Percentiles rank a stretch among this genome's conserved stretches.
phyloP scores from a whole-genome alignment of 352 stramenopile species.

The Blastocystis sp. region DNA sequence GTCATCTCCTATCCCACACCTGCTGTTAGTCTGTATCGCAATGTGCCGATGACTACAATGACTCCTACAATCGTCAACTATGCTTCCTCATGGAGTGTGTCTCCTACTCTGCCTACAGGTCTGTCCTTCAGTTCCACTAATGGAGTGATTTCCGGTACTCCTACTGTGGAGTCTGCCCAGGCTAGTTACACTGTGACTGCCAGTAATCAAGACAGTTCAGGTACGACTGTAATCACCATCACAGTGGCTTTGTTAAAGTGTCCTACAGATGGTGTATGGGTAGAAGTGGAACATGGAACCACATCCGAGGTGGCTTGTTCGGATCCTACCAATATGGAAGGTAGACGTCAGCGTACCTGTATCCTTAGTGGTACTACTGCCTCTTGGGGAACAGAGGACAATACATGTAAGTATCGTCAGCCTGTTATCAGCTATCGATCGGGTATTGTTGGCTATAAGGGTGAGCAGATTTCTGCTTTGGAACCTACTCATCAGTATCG shows the following conservation, averaged over 20 bases:
- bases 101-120: slow-evolving; percentile 13
- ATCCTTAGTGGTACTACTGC: background rate
- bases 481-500: slow-evolving; percentile 56
- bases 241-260: slow-evolving; percentile 35
- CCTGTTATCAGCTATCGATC: slow-evolving; percentile 42
- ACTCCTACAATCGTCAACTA: background rate
- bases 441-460: slow-evolving; percentile 54
- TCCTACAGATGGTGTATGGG: slow-evolving; percentile 49
- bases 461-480: slow-evolving; percentile 35
- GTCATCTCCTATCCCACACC: slow-evolving; percentile 11
- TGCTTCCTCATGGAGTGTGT: background rate
- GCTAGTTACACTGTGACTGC: background rate
- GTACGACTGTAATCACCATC: background rate
- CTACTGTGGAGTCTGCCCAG: background rate
- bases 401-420: slow-evolving; percentile 50
- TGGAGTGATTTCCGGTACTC: slow-evolving; percentile 58
- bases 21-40: background rate
- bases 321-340: slow-evolving; percentile 55
- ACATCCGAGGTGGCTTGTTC: slow-evolving; percentile 11
- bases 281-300: slow-evolving; percentile 27
- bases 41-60: slow-evolving; percentile 44
- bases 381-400: background rate
- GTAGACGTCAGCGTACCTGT: slow-evolving; percentile 36
- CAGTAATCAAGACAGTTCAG: slow-evolving; percentile 22
- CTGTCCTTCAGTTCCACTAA: slow-evolving; percentile 23